Percentiles rank a stretch among this genome's conserved stretches.
Evolutionary conservation across 768 basidiomycete species (phyloP).

Genomic region (Multifurca ochricompacta): DNA sequence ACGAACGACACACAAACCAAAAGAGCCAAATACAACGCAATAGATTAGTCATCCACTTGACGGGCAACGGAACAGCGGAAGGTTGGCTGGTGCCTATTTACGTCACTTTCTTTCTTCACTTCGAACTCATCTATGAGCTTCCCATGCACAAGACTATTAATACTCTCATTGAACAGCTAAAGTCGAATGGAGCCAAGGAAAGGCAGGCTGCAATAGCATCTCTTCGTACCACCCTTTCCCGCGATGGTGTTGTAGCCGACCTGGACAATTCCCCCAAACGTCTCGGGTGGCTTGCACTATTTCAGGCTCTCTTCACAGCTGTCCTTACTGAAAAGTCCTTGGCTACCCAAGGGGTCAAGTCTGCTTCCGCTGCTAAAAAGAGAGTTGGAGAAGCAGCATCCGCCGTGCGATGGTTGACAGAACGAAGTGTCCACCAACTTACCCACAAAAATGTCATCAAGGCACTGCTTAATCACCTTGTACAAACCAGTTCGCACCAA

Average conservation of each 20-base stretch:
- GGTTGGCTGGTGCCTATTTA: not conserved
- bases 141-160: conserved; percentile 36
- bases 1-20: not conserved
- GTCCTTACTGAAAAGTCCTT: conserved; percentile 56
- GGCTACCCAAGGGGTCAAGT: conserved; percentile 31
- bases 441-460: conserved; percentile 44
- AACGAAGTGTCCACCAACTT: conserved; percentile 49
- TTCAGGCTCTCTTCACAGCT: conserved; percentile 62
- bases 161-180: conserved; percentile 42
- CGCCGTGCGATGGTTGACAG: conserved; percentile 65
- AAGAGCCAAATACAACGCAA: conserved; percentile 10
- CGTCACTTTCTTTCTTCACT: not conserved
- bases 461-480: conserved; percentile 57
- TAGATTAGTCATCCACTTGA: conserved; percentile 8
- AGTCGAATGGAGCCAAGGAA: conserved; percentile 60
- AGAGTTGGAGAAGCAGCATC: conserved; percentile 62
- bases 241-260: conserved; percentile 36
- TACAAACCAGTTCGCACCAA: conserved; percentile 47
- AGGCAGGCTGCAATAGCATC: conserved; percentile 53
- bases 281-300: conserved; percentile 55
- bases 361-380: conserved; percentile 40
- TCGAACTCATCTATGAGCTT: conserved; percentile 5
- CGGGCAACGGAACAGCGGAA: too few relatives aligned
- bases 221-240: conserved; percentile 45
- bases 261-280: conserved; percentile 34